These are phyloP conservation scores for Septoria linicola DNA, from an alignment of 2,329 filamentous ascomycete species.

Conservation along the genomic window DNA sequence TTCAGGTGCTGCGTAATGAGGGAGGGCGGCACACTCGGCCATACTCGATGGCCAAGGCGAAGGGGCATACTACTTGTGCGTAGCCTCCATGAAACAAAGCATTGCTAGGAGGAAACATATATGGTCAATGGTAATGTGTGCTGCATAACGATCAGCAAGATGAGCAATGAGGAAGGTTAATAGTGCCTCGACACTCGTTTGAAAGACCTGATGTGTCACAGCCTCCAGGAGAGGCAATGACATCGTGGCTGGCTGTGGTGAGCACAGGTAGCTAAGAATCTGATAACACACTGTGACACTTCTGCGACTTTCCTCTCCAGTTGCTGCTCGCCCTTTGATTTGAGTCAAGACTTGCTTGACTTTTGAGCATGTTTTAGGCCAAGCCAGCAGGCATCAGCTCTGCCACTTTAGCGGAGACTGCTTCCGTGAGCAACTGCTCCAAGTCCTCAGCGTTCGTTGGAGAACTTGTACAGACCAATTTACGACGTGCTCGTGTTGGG, in stretches of 20 bases:
- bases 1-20: conserved; percentile 3
- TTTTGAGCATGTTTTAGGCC: too few relatives aligned
- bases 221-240: too few relatives aligned
- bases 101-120: conserved; percentile 6
- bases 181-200: conserved; percentile 12
- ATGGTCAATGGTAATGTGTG: conserved; percentile 27
- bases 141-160: conserved; percentile 19
- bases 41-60: background rate
- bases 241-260: too few relatives aligned
- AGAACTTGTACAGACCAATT: too few relatives aligned
- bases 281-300: too few relatives aligned
- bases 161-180: conserved; percentile 4
- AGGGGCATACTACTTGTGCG: conserved; percentile 9
- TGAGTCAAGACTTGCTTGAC: too few relatives aligned
- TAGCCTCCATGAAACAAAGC: conserved; percentile 1
- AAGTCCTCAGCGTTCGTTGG: too few relatives aligned
- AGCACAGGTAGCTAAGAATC: background rate
- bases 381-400: too few relatives aligned
- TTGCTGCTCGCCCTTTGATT: background rate
- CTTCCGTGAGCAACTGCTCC: too few relatives aligned
- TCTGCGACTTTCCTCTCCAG: background rate
- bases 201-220: too few relatives aligned
- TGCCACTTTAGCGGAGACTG: too few relatives aligned
- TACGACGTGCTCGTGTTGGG: too few relatives aligned
- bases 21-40: background rate